Evolutionary conservation across 306 rosid species (phyloP).

Genomic region (Vicia faba): DNA sequence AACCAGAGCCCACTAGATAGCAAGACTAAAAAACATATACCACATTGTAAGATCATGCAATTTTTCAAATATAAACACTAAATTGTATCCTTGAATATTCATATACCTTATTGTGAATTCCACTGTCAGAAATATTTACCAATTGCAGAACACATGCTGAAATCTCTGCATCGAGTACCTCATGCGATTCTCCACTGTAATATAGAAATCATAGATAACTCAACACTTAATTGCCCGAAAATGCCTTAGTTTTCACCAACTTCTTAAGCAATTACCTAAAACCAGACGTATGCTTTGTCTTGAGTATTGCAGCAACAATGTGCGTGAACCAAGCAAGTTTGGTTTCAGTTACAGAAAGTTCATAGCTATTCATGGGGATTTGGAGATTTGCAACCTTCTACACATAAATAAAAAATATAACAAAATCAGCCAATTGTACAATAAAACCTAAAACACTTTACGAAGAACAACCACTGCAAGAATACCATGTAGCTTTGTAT

Average conservation of each 20-base stretch:
- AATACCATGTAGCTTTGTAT: conserved; percentile 46
- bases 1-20: not conserved
- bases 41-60: conserved; percentile 11
- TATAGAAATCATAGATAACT: conserved; percentile 28
- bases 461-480: conserved; percentile 1
- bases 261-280: conserved; percentile 42
- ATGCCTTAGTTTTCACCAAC: not conserved
- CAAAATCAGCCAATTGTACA: conserved; percentile 21
- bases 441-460: conserved; percentile 6
- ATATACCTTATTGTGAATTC: conserved; percentile 50
- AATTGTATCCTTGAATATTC: not conserved
- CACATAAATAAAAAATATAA: conserved; percentile 12
- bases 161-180: conserved; percentile 51
- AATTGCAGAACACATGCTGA: conserved; percentile 52
- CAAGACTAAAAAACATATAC: not conserved
- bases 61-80: conserved; percentile 6
- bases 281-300: conserved; percentile 46
- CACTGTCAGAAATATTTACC: conserved; percentile 49
- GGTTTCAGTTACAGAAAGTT: conserved; percentile 43
- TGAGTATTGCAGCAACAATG: conserved; percentile 52
- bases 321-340: conserved; percentile 57
- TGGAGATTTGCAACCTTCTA: conserved; percentile 43
- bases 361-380: conserved; percentile 32
- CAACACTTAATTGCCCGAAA: conserved; percentile 23
- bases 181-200: conserved; percentile 51